Conservation (phyloP, 2,329 filamentous ascomycete genomes). For the Ophiosphaerella herpotricha region DNA sequence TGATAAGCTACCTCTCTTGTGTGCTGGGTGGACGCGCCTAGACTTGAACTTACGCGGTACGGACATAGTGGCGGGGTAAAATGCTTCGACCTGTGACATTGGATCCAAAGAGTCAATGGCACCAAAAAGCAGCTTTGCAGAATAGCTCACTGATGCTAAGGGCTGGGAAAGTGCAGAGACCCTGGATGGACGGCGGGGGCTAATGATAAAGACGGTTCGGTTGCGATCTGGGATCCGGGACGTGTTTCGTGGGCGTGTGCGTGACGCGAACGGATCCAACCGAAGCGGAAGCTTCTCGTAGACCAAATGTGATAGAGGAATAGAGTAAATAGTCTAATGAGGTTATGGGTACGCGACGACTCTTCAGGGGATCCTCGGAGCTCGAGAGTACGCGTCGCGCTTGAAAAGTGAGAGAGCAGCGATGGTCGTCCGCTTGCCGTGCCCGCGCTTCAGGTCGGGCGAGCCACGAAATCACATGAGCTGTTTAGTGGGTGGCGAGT, state of each 20-base stretch:
- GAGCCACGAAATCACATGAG: too few species aligned
- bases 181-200: too few species aligned
- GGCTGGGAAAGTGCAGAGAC: background rate
- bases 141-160: background rate
- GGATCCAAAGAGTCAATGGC: background rate
- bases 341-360: too few species aligned
- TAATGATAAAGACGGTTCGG: too few species aligned
- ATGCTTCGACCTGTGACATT: constrained; percentile 15
- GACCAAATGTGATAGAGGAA: too few species aligned
- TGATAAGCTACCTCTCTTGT: constrained; percentile 21
- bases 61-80: constrained; percentile 20
- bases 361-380: too few species aligned
- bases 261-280: too few species aligned
- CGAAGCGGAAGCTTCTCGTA: too few species aligned
- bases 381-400: too few species aligned
- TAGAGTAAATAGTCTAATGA: background rate
- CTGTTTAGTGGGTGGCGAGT: too few species aligned
- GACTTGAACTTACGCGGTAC: constrained; percentile 17
- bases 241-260: background rate
- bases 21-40: constrained; percentile 14
- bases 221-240: too few species aligned
- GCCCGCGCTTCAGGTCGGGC: background rate
- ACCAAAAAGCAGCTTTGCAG: constrained; percentile 5
- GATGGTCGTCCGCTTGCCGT: background rate
- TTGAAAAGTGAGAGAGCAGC: too few species aligned